Conservation (phyloP, 2,329 filamentous ascomycete species). For the Periconia sp. region DNA sequence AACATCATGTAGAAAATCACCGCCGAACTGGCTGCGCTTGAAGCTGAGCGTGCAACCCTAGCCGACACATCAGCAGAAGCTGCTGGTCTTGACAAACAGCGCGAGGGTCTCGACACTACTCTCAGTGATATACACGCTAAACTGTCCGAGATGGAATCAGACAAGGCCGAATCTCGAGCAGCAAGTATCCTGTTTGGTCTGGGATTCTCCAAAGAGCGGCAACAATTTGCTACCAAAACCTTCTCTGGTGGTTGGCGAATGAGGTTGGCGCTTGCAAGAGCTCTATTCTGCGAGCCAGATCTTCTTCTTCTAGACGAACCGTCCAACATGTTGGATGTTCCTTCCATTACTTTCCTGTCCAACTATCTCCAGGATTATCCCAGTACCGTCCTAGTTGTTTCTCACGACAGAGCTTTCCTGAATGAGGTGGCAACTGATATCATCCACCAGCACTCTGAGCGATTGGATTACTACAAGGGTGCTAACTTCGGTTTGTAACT, state of each 20-base stretch:
- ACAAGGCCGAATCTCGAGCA: slow-evolving; percentile 93
- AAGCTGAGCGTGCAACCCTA: slow-evolving; percentile 74
- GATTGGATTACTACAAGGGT: slow-evolving; percentile 97
- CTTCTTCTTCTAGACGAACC: slow-evolving; percentile 95
- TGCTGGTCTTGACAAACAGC: slow-evolving; percentile 78
- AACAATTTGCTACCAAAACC: slow-evolving; percentile 91
- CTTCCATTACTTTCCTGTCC: slow-evolving; percentile 97
- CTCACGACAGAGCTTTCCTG: slow-evolving; percentile 97
- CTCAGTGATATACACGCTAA: slow-evolving; percentile 90
- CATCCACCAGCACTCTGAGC: slow-evolving; percentile 95
- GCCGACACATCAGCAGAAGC: slow-evolving; percentile 93
- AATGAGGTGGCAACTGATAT: slow-evolving; percentile 99
- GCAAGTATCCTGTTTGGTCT: slow-evolving; percentile 96
- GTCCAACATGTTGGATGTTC: slow-evolving; percentile 99
- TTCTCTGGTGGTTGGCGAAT: slow-evolving; percentile 99
- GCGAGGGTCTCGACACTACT: slow-evolving; percentile 87
- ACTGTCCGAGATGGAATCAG: slow-evolving; percentile 96
- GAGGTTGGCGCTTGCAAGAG: slow-evolving; percentile 90
- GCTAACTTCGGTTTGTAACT: slow-evolving; percentile 72
- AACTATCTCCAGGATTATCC: slow-evolving; percentile 94
- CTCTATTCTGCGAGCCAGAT: slow-evolving; percentile 97
- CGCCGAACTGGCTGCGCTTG: slow-evolving; percentile 72
- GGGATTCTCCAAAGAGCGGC: slow-evolving; percentile 90
- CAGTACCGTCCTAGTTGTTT: slow-evolving; percentile 92
- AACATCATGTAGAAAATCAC: slow-evolving; percentile 66